Base-by-base conservation (phyloP, 2,329 filamentous ascomycete species). In the Neonectria magnoliae region DNA sequence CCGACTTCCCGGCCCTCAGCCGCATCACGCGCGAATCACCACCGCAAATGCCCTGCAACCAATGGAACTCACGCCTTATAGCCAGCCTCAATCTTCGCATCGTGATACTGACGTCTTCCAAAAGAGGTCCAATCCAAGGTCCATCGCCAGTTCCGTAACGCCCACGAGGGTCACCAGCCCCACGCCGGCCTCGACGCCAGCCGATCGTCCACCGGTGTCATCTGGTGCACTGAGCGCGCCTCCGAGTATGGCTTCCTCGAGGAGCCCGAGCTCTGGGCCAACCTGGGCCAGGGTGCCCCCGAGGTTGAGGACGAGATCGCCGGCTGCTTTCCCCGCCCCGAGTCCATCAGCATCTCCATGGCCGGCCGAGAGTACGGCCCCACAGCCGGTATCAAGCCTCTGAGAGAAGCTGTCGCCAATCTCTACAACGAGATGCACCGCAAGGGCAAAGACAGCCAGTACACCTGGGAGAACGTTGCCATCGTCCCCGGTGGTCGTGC, bases 381-480 rank as follows among this genome's bases (percentile, higher is more conserved):
- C 31, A 98, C 94, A 5, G 94, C 95, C 42, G 95, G 95, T 75
- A 98, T 98, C 84, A 95, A 93, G 82, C 90, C 93, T 27, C 84
- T 98, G 69, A 87, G 95, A 72, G 92, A 93, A 76, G 95, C 95
- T 18, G 94, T 98, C 48, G 95, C 95, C 62, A 89, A 90, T 64
- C 87, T 98, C 67, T 98, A 98, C 87, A 98, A 98, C 76, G 91
- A 91, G 78, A 92, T 95, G 79, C 95, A 98, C 76, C 90, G 95
- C 69, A 83, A 95, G 81, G 93, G 92, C 76, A 97, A 96, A 83
- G 86, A 89, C 11, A 95, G 91, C 80, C 86, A 97, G 81, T 98
- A 98, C 79, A 97, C 93, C 6, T 98, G 93, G 92, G 95, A 98
- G 84, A 98, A 98, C 79, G 95, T 98, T 18, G 94, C 93, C 78